These are phyloP conservation scores for Daldinia bambusicola DNA, from an alignment of 495 filamentous ascomycete genomes.

Conservation along the genomic window DNA sequence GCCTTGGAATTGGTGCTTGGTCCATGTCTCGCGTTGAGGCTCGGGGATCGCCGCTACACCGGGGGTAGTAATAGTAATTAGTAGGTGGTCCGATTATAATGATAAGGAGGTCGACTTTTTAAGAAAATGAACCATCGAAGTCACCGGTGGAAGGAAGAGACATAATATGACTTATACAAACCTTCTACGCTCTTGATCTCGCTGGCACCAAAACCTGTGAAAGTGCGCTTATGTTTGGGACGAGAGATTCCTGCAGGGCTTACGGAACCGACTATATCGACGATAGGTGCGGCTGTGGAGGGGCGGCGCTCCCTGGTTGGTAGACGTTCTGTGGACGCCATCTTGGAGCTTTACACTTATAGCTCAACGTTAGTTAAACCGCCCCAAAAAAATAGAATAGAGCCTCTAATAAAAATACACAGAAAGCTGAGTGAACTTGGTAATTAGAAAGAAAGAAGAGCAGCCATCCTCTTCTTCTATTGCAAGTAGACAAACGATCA, in stretches of 20 bases:
- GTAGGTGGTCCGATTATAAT: constrained; percentile 24
- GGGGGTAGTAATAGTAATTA: constrained; percentile 13
- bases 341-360: constrained; percentile 27
- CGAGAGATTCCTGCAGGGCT: constrained; percentile 74
- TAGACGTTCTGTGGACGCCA: constrained; percentile 51
- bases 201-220: constrained; percentile 85
- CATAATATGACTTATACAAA: constrained; percentile 43
- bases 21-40: constrained; percentile 87
- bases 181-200: constrained; percentile 96
- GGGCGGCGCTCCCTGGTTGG: constrained; percentile 68
- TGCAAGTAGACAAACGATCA: constrained; percentile 8
- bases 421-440: constrained; percentile 15
- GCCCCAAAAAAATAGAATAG: background rate
- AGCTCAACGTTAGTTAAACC: constrained; percentile 17
- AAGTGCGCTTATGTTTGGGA: constrained; percentile 95
- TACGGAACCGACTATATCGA: constrained; percentile 82
- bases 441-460: constrained; percentile 19
- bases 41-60: constrained; percentile 78
- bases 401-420: background rate
- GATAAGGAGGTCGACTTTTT: constrained; percentile 48
- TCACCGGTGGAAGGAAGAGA: background rate
- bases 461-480: constrained; percentile 6
- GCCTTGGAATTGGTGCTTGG: constrained; percentile 72
- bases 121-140: constrained; percentile 7
- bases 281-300: constrained; percentile 81